These are phyloP conservation scores for Cyclotella kingstonii DNA, from an alignment of 108 stramenopile species.

Conservation along the genomic window DNA sequence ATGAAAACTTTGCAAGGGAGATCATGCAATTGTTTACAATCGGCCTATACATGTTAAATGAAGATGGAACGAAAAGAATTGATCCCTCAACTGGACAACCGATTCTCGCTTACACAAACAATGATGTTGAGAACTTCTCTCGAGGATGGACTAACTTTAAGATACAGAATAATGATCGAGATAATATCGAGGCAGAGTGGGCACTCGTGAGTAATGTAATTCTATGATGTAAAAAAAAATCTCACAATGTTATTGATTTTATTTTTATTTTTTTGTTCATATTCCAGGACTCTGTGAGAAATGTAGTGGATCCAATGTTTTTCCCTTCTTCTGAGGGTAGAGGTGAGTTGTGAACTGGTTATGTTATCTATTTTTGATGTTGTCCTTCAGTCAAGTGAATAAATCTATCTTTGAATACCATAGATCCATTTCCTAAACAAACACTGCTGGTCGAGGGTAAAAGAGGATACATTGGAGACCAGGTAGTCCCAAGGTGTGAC, in stretches of 20 bases:
- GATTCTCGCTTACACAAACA: conserved; percentile 38
- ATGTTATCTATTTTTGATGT: neutral
- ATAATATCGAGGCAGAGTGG: conserved; percentile 15
- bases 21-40: conserved; percentile 52
- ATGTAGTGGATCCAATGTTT: conserved; percentile 28
- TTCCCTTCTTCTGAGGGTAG: conserved; percentile 31
- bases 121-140: conserved; percentile 43
- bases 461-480: conserved; percentile 17
- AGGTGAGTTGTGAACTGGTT: neutral
- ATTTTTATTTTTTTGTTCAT: too few species aligned
- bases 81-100: conserved; percentile 23
- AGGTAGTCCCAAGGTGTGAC: conserved; percentile 11
- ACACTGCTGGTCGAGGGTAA: conserved; percentile 2
- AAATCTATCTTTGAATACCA: neutral
- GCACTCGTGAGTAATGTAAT: neutral
- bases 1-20: conserved; percentile 54
- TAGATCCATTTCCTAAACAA: conserved; percentile 22
- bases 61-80: conserved; percentile 44
- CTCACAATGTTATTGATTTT: too few species aligned
- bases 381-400: neutral
- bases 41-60: conserved; percentile 44
- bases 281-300: too few species aligned
- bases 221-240: too few species aligned
- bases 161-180: conserved; percentile 1
- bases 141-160: conserved; percentile 32